Base-by-base conservation (phyloP, 352 stramenopile genomes). In the Blastocystis sp. region DNA sequence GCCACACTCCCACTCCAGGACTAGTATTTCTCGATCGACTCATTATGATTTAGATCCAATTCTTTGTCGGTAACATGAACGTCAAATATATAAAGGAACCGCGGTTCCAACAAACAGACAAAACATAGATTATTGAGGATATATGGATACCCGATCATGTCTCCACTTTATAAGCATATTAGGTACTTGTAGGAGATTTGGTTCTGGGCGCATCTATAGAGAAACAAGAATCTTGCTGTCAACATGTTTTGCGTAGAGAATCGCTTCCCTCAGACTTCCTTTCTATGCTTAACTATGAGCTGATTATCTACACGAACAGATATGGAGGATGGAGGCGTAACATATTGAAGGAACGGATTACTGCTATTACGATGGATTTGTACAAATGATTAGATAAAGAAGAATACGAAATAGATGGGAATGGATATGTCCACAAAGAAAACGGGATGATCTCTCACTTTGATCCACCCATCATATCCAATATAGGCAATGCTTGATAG, bases 391-490 rank as follows among this genome's bases (percentile, higher is more conserved):
- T 62, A 62, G 3, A 62, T 62, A 33, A 62, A 62, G 56, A 13
- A 62, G 27, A 33, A 5, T 6, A 62, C 15, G 15, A 17, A 62
- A 33, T 33, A 6, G 56, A 62, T 7, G 6, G 19, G 2, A 62
- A 62, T 62, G 56, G 40, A 62, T 62, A 62, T 62, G 27, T 62
- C 56, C 3, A 62, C 56, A 62, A 62, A 62, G 56, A 62, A 62
- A 33, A 62, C 19, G 13, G 56, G 56, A 62, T 62, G 56, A 33
- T 62, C 56, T n/a, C 56, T 33, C 6, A 33, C 56, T 62, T 33
- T n/a, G 27, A 33, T 13, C 56, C 56, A 62, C 15, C 56, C 56
- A 33, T n/a, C 19, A 62, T 62, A 62, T 5, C 56, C 27, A 13
- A 62, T 62, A 33, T 33, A 62, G 56, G 56, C 56, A 62, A 33